Evolutionary conservation across 768 basidiomycete genomes (phyloP).

Genomic region (Pholiota molesta): DNA sequence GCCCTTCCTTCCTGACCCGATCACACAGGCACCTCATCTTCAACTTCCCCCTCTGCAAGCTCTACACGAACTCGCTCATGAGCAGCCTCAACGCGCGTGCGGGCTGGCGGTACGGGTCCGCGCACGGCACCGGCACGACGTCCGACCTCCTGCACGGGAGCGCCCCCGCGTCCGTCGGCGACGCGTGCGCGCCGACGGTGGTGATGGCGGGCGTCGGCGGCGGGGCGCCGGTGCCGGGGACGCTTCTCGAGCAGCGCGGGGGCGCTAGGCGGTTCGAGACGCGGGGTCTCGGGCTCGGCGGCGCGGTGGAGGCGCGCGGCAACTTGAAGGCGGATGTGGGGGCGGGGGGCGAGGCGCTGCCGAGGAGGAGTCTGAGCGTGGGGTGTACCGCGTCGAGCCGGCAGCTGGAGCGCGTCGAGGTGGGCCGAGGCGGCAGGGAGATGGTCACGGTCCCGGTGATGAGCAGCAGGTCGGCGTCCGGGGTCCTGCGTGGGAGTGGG

Average conservation of each 20-base stretch:
- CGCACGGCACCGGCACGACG: neutral
- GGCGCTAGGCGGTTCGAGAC: neutral
- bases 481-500: neutral
- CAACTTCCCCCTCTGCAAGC: slow-evolving; percentile 24
- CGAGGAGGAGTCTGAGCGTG: neutral
- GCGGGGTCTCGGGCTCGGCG: neutral
- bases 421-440: neutral
- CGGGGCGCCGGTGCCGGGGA: too few relatives aligned
- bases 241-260: neutral
- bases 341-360: too few relatives aligned
- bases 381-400: neutral
- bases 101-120: slow-evolving; percentile 10
- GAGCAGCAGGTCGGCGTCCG: neutral
- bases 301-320: too few relatives aligned
- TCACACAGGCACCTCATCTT: slow-evolving; percentile 19
- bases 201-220: neutral
- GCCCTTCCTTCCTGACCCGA: too few relatives aligned
- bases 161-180: too few relatives aligned
- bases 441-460: neutral
- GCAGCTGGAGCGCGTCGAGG: neutral
- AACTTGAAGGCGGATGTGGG: too few relatives aligned
- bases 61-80: slow-evolving; percentile 25
- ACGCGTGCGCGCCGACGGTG: too few relatives aligned
- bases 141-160: neutral
- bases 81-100: slow-evolving; percentile 23